Percentiles rank a stretch among this genome's conserved stretches.
These are phyloP conservation scores for Candida bentonensis DNA, from an alignment of 805 yeast species.

Conservation along the genomic window DNA sequence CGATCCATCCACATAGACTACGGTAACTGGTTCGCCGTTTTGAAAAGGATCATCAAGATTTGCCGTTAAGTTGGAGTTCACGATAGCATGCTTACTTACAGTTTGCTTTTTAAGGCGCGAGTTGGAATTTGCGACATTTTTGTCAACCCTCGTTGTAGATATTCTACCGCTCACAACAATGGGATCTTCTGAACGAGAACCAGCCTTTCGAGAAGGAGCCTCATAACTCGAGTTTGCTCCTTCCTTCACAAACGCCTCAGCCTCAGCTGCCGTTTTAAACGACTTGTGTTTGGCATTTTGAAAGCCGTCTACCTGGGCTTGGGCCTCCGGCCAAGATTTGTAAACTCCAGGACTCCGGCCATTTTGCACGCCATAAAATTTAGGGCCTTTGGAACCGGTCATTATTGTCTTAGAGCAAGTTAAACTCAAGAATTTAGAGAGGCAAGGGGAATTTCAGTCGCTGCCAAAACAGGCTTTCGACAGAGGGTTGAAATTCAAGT, in stretches of 20 bases:
- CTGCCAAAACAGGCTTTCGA: too few relatives aligned
- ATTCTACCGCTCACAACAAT: background rate
- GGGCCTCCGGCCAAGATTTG: conserved; percentile 37
- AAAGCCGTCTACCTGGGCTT: conserved; percentile 37
- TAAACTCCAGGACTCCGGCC: conserved; percentile 48
- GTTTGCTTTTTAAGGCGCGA: background rate
- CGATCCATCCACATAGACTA: conserved; percentile 71
- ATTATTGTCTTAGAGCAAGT: too few relatives aligned
- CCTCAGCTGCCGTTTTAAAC: conserved; percentile 36
- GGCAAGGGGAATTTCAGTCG: too few relatives aligned
- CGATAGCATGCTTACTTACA: background rate
- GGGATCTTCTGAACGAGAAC: conserved; percentile 1
- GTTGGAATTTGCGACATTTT: background rate
- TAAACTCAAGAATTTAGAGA: too few relatives aligned
- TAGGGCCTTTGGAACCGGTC: too few relatives aligned
- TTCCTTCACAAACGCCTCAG: conserved; percentile 27
- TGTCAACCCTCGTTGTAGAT: background rate
- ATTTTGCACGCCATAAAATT: conserved; percentile 39
- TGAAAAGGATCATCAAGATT: too few relatives aligned
- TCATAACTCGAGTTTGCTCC: conserved; percentile 2
- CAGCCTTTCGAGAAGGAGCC: background rate
- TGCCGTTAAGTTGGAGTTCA: too few relatives aligned
- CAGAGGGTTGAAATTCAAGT: too few relatives aligned
- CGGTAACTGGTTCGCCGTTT: conserved; percentile 2
- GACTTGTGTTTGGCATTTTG: conserved; percentile 43